Evolutionary conservation across 2,329 filamentous ascomycete species (phyloP), one percentile per base, ranked within the genome.

Genomic region (Ascochyta pisi): DNA sequence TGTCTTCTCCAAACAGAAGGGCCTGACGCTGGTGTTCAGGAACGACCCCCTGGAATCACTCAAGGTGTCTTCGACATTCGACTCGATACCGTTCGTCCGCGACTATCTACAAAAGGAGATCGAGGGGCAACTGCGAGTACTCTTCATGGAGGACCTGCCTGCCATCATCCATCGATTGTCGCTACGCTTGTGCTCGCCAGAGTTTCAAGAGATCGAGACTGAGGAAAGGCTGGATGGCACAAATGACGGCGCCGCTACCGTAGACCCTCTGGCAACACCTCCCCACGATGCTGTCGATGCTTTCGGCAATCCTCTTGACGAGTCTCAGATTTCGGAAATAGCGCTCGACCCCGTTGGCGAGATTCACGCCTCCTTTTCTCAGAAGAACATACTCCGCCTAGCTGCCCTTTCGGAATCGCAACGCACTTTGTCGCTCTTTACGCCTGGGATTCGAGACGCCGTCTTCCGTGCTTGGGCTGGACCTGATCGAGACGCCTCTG

Each of bases 81-180:
- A 99, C 79, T 96, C 94, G 12, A 99, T 99, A 69, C 94, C 95
- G 40, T 99, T 99, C 72, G 95, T 99, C 60, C 89, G 95, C 65
- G 93, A 99, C 76, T 98, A 98, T 75, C 81, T 99, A 53, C 95
- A 99, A 73, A 90, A 91, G 74, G 96, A 94, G 58, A 99, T 99
- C 67, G 95, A 99, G 78, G 90, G 86, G 47, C 95, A 98, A 76
- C 79, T 99, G 58, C 88, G 95, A 27, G 92, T 93, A 50, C 75
- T 99, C 63, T 96, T 99, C 82, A 98, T 98, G 92, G 94, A 99
- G 62, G 95, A 99, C 74, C 79, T 99, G 23, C 95, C 95, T 0
- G 93, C 94, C 44, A 98, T 98, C 57, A 96, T 99, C 59, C 95
- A 99, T 76, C 86, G 92, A 47, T 79, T 99, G 19, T 98, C 94